Conservation (phyloP, 495 filamentous ascomycete genomes). For the Cudoniella acicularis region DNA sequence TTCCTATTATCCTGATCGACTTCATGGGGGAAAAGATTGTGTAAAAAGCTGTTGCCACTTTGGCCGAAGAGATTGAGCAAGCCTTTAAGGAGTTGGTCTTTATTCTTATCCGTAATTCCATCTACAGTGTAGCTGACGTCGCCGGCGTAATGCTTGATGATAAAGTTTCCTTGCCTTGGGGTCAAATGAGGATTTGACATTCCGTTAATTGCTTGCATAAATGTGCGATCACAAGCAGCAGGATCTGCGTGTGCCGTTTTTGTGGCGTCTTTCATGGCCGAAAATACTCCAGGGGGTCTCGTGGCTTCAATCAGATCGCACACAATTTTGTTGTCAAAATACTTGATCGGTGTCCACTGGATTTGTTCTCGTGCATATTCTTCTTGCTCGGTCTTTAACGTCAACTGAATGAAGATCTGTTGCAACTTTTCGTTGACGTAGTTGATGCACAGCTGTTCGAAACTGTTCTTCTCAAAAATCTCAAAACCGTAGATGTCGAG, state of each 20-base stretch:
- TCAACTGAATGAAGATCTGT: constrained; percentile 99
- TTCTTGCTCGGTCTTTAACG: constrained; percentile 94
- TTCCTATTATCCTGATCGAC: constrained; percentile 95
- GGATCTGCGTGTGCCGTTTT: constrained; percentile 96
- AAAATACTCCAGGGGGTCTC: constrained; percentile 89
- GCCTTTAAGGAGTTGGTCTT: constrained; percentile 95
- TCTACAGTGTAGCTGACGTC: constrained; percentile 94
- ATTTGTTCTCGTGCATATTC: constrained; percentile 97
- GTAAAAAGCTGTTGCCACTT: constrained; percentile 81
- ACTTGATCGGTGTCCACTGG: constrained; percentile 97
- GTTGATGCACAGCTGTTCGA: constrained; percentile 99
- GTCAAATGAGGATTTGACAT: constrained; percentile 91
- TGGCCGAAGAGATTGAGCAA: constrained; percentile 81
- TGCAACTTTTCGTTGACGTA: constrained; percentile 99
- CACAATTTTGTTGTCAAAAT: constrained; percentile 99
- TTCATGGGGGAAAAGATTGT: constrained; percentile 83
- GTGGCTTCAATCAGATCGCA: constrained; percentile 95
- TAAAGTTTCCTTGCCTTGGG: constrained; percentile 89
- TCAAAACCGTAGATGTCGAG: constrained; percentile 99
- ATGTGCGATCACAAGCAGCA: constrained; percentile 88
- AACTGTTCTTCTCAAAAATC: constrained; percentile 98
- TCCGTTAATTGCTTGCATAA: constrained; percentile 86
- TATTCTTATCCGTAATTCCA: constrained; percentile 99
- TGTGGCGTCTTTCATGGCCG: constrained; percentile 94
- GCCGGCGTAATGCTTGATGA: constrained; percentile 98